A percentile compares a stretch with the other conserved stretches of the same genome.
phyloP scores from a whole-genome alignment of 768 basidiomycete genomes.

The Tricholoma sp. region DNA sequence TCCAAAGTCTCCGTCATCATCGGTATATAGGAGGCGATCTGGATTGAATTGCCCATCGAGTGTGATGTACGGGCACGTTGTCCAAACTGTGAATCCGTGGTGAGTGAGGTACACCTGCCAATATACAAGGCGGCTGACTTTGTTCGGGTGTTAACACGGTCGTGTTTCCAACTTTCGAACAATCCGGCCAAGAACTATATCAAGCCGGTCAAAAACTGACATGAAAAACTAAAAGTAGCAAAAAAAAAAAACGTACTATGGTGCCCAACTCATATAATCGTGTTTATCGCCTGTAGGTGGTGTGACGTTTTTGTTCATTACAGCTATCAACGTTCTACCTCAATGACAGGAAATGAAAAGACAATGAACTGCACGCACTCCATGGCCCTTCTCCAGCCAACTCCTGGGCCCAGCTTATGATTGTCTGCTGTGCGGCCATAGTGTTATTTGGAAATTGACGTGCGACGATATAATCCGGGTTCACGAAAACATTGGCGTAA shows the following conservation, averaged over 20 bases:
- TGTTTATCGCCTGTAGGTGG: constrained; percentile 51
- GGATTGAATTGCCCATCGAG: constrained; percentile 65
- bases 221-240: too few species aligned
- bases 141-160: constrained; percentile 49
- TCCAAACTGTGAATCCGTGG: constrained; percentile 40
- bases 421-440: constrained; percentile 38
- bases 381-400: constrained; percentile 45
- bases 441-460: constrained; percentile 38
- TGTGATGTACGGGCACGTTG: constrained; percentile 47
- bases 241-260: constrained; percentile 44
- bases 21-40: constrained; percentile 45
- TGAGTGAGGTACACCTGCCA: background rate
- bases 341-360: background rate
- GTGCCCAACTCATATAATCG: constrained; percentile 68
- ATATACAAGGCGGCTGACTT: constrained; percentile 27
- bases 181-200: constrained; percentile 62
- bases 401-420: constrained; percentile 41
- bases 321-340: constrained; percentile 29
- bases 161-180: constrained; percentile 50
- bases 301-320: constrained; percentile 40
- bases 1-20: constrained; percentile 51
- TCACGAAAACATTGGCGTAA: constrained; percentile 54
- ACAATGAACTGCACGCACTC: constrained; percentile 34
- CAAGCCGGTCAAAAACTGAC: too few species aligned
- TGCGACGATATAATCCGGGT: constrained; percentile 43